A percentile compares a stretch with the other conserved stretches of the same genome.
Evolutionary conservation across 305 asterid species (phyloP).

Genomic region (Striga hermonthica): DNA sequence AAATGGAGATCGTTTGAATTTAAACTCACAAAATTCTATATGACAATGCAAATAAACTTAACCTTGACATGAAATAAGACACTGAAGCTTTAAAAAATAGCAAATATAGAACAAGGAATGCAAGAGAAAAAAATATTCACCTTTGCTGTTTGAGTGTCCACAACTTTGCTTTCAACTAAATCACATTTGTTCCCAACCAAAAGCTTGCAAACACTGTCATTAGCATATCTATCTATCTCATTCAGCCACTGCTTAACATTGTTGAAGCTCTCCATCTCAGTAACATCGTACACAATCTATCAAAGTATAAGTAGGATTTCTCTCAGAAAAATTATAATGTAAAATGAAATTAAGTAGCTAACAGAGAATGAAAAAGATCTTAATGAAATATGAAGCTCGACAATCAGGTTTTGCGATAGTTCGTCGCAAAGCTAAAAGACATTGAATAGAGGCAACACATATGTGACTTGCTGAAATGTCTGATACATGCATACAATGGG

Average conservation of each 20-base stretch:
- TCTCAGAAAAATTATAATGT: conserved; percentile 5
- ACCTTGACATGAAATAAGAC: neutral
- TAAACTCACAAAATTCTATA: neutral
- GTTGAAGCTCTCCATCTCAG: conserved; percentile 98
- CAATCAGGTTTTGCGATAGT: too few species aligned
- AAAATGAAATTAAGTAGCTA: conserved; percentile 1
- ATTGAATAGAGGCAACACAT: too few species aligned
- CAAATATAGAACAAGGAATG: conserved; percentile 2
- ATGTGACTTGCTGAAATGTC: too few species aligned
- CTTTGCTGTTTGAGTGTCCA: conserved; percentile 83
- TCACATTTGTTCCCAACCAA: conserved; percentile 96
- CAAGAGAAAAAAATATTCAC: conserved; percentile 32
- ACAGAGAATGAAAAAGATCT: neutral
- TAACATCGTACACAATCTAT: conserved; percentile 92
- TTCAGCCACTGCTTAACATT: conserved; percentile 96
- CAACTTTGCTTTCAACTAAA: conserved; percentile 84
- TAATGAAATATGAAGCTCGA: neutral
- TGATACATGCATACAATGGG: neutral
- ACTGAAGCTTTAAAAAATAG: neutral
- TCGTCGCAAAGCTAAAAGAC: too few species aligned
- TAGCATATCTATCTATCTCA: conserved; percentile 94
- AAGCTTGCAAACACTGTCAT: conserved; percentile 92
- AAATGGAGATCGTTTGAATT: neutral
- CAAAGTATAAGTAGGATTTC: conserved; percentile 32
- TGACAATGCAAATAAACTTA: neutral